phyloP scores from a whole-genome alignment of 306 rosid species.

The Datisca glomerata region DNA sequence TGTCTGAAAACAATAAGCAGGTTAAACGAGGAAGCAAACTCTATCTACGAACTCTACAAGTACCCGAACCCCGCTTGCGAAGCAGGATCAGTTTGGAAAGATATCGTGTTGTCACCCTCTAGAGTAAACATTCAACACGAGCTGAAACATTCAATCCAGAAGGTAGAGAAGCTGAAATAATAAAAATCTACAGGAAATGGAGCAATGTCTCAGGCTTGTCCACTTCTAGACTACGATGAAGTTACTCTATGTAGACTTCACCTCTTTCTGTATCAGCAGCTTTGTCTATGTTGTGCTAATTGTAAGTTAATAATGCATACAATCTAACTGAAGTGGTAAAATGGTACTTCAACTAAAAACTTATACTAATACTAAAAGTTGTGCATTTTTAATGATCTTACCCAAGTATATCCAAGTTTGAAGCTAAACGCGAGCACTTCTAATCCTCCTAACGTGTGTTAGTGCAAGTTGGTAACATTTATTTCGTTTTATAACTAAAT shows the following conservation, averaged over 20 bases:
- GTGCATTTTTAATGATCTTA: too few relatives aligned
- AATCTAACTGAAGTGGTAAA: too few relatives aligned
- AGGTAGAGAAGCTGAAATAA: constrained; percentile 39
- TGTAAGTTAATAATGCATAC: too few relatives aligned
- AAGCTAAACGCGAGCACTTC: too few relatives aligned
- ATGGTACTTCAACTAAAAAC: too few relatives aligned
- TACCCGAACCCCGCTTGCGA: constrained; percentile 62
- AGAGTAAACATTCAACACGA: constrained; percentile 72
- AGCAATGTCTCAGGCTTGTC: not conserved
- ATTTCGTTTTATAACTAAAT: too few relatives aligned
- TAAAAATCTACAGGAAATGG: not conserved
- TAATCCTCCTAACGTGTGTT: too few relatives aligned
- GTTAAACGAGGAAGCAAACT: constrained; percentile 54
- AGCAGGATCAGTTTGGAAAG: constrained; percentile 87
- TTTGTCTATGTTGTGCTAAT: too few relatives aligned
- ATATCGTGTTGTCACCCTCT: constrained; percentile 81
- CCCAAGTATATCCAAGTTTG: too few relatives aligned
- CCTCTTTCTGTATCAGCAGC: too few relatives aligned
- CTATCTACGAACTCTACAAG: constrained; percentile 76
- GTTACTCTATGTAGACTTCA: constrained; percentile 1
- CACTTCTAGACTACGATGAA: constrained; percentile 4
- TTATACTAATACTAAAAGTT: too few relatives aligned
- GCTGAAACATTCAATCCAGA: constrained; percentile 75
- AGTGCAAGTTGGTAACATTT: too few relatives aligned
- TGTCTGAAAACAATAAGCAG: constrained; percentile 62